Evolutionary conservation across 1,284 basidiomycete species (phyloP), one percentile per base, ranked within the genome.

Genomic region (Trichosporon sp.): DNA sequence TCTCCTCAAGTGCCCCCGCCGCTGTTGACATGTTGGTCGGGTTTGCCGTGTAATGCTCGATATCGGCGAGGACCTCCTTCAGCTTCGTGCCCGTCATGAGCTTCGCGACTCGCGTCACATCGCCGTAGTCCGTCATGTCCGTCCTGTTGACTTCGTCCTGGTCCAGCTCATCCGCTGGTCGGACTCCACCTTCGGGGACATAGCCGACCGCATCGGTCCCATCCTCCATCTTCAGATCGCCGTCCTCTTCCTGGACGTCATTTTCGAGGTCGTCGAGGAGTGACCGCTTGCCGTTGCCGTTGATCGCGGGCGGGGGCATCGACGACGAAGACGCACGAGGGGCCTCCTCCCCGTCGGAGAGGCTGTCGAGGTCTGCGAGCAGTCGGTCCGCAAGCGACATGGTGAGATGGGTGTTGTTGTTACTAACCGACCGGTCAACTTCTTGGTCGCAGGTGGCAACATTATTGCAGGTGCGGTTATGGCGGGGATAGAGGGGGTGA

Each of bases 161-260:
- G 76, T 96, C 92, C 49, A 98, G 83, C 80, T 98, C 94, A 27
- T 96, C 94, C 8, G 95, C 91, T 8, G 95, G 95, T 69, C 87
- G 87, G 2, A 95, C 84, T 4, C 95, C 95, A 5, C 94, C 95
- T 70, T 92, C 88, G 0, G 95, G 86, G 0, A 97, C 87, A n/a
- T 90, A 84, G 5, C 86, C 85, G 9, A 72, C 71, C 10, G 73
- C 73, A 37, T 69, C 69, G 29, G 66, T 69, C 0, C 77, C 75
- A 59, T 78, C 71, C 56, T 76, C 75, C 64, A 78, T 65, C 0
- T 83, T 74, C 59, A 71, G 62, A 33, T 64, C 73, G 6, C 74
- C 73, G 21, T 67, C 74, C 13, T 65, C 69, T 21, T 60, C 61
- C 7, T 70, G 65, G 31, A 37, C 70, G 8, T 70, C 67, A 11